Evolutionary conservation across 2,329 filamentous ascomycete species (phyloP).

Genomic region (Helicocarpus griseus): DNA sequence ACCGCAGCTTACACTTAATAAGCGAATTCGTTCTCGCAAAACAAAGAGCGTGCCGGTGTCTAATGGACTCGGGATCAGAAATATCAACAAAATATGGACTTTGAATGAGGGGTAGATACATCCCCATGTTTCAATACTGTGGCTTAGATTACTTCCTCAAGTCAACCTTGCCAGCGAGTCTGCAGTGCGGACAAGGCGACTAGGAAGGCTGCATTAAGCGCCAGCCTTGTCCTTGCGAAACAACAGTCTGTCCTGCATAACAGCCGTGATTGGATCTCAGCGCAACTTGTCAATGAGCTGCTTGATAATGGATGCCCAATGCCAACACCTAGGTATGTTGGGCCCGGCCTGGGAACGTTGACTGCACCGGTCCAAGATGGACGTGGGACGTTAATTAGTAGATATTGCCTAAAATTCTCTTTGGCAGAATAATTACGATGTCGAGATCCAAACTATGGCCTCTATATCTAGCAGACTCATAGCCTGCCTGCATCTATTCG

Average conservation of each 20-base stretch:
- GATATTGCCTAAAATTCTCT: no score
- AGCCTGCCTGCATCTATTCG: not conserved
- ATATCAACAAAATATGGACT: not conserved
- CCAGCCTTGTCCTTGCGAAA: not conserved
- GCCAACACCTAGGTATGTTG: not conserved
- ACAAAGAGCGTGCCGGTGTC: no score
- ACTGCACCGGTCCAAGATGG: no score
- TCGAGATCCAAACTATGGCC: not conserved
- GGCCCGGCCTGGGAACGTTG: not conserved
- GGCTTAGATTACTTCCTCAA: not conserved
- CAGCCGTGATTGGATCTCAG: not conserved
- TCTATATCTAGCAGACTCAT: not conserved
- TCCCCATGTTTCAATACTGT: not conserved
- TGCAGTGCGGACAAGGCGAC: not conserved
- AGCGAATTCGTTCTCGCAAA: no score
- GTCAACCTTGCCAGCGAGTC: not conserved
- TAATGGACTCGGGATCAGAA: not conserved
- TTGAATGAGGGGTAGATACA: not conserved
- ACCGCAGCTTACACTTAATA: no score
- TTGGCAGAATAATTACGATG: not conserved
- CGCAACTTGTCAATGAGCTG: not conserved
- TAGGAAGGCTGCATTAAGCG: not conserved
- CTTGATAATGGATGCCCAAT: not conserved
- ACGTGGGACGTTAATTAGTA: no score
- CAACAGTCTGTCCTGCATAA: not conserved